Evolutionary conservation across 2,329 filamentous ascomycete genomes (phyloP).

Genomic region (Colletotrichum sp.): DNA sequence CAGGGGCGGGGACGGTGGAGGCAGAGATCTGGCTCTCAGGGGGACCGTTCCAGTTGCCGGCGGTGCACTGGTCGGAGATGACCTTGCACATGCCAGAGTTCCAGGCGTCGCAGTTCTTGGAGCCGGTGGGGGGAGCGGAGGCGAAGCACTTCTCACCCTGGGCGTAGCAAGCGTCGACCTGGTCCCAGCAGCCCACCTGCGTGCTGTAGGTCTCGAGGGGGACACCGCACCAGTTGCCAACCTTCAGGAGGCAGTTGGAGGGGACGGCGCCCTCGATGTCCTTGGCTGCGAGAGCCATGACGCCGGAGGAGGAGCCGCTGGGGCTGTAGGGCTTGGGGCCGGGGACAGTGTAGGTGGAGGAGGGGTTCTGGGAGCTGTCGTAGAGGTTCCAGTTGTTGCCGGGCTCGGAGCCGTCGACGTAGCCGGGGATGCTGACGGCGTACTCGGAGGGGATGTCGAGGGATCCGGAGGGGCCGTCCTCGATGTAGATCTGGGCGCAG

Average conservation of each 20-base stretch:
- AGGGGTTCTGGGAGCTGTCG: slow-evolving; percentile 41
- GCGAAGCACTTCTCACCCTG: slow-evolving; percentile 67
- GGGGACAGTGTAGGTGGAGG: slow-evolving; percentile 62
- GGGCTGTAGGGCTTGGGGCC: slow-evolving; percentile 62
- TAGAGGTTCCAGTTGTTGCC: slow-evolving; percentile 72
- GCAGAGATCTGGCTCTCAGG: slow-evolving; percentile 44
- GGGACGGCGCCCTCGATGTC: slow-evolving; percentile 56
- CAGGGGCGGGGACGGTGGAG: slow-evolving; percentile 33
- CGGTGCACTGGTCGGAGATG: slow-evolving; percentile 49
- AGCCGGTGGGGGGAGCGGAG: slow-evolving; percentile 62
- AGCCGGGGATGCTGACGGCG: slow-evolving; percentile 70
- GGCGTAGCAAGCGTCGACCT: slow-evolving; percentile 59
- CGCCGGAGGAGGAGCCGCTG: slow-evolving; percentile 8
- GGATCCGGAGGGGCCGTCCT: slow-evolving; percentile 48
- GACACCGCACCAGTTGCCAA: slow-evolving; percentile 75
- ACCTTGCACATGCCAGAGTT: slow-evolving; percentile 60
- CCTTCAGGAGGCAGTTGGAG: slow-evolving; percentile 63
- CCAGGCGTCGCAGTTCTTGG: slow-evolving; percentile 65
- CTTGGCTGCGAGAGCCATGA: slow-evolving; percentile 5
- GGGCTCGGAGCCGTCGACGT: slow-evolving; percentile 59
- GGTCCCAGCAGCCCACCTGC: slow-evolving; percentile 65
- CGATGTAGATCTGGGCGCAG: slow-evolving; percentile 73
- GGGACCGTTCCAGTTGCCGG: slow-evolving; percentile 51
- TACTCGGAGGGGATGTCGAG: slow-evolving; percentile 51
- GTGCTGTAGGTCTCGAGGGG: slow-evolving; percentile 63